Conservation (phyloP, 106 monocot species). For the Dioscorea alata region DNA sequence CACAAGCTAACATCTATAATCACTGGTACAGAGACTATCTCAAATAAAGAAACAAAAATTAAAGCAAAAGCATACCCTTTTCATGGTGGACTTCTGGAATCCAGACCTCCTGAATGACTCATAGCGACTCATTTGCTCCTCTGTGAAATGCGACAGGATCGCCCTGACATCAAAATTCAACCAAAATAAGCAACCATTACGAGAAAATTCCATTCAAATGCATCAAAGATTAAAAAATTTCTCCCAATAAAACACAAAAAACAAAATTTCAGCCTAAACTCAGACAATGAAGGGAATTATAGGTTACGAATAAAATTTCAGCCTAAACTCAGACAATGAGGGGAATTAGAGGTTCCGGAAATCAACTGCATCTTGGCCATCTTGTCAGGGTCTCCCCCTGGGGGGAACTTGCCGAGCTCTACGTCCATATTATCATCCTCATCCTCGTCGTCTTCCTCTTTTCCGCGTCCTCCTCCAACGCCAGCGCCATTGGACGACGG, state of each 20-base stretch:
- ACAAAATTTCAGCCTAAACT: neutral
- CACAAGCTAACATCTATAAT: too few species aligned
- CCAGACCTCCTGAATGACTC: slow-evolving; percentile 98
- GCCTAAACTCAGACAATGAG: neutral
- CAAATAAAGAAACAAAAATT: neutral
- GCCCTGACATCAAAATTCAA: slow-evolving; percentile 35
- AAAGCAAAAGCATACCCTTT: slow-evolving; percentile 45
- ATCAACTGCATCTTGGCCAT: slow-evolving; percentile 82
- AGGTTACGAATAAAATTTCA: neutral
- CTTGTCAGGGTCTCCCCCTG: slow-evolving; percentile 72
- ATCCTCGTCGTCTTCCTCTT: slow-evolving; percentile 80
- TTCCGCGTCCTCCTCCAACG: slow-evolving; percentile 21
- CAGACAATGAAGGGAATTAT: neutral
- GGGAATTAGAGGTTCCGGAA: neutral
- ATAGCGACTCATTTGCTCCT: slow-evolving; percentile 93
- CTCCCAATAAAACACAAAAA: neutral
- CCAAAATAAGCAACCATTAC: neutral
- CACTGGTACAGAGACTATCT: too few species aligned
- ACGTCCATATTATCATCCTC: slow-evolving; percentile 88
- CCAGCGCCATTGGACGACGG: slow-evolving; percentile 5
- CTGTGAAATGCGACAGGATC: slow-evolving; percentile 75
- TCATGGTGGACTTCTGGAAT: slow-evolving; percentile 95
- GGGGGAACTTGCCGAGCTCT: slow-evolving; percentile 61
- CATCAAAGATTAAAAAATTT: neutral
- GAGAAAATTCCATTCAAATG: neutral